These are phyloP conservation scores for Trametes hirsuta DNA, from an alignment of 1,284 basidiomycete species.

Conservation along the genomic window DNA sequence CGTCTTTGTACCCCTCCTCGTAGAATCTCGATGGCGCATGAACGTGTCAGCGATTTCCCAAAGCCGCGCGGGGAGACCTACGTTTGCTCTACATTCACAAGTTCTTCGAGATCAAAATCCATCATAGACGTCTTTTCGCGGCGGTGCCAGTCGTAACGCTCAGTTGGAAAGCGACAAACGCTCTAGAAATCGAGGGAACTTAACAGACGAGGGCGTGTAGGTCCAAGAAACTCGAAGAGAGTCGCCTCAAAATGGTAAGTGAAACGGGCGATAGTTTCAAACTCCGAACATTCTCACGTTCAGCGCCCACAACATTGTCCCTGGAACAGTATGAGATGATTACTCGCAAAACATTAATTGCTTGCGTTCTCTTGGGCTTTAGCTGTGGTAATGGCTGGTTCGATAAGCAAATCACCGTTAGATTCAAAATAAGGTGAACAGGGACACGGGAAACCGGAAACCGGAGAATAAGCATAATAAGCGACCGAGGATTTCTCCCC, in stretches of 20 bases:
- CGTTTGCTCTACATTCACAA: slow-evolving; percentile 76
- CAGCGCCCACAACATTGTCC: not conserved
- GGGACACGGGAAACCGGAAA: too few species aligned
- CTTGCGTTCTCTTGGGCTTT: too few species aligned
- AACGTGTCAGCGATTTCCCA: not conserved
- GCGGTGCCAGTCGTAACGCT: too few species aligned
- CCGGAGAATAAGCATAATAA: too few species aligned
- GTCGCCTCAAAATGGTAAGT: slow-evolving; percentile 9
- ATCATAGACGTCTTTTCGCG: slow-evolving; percentile 8
- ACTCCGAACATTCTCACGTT: slow-evolving; percentile 3
- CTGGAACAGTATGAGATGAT: too few species aligned
- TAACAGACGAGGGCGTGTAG: slow-evolving; percentile 8
- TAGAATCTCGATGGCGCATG: slow-evolving; percentile 65
- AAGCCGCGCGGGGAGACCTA: slow-evolving; percentile 30
- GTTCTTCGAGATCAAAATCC: slow-evolving; percentile 61
- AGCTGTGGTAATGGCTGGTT: too few species aligned
- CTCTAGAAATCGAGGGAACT: too few species aligned
- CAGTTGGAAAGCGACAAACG: not conserved
- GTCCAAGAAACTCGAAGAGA: slow-evolving; percentile 13
- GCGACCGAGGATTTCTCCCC: too few species aligned
- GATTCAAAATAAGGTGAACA: too few species aligned
- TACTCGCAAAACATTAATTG: too few species aligned
- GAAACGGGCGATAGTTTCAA: not conserved
- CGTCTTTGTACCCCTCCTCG: slow-evolving; percentile 75
- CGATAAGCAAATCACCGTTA: too few species aligned